Conservation (phyloP, 495 filamentous ascomycete genomes). For the Sordaria brevicollis region DNA sequence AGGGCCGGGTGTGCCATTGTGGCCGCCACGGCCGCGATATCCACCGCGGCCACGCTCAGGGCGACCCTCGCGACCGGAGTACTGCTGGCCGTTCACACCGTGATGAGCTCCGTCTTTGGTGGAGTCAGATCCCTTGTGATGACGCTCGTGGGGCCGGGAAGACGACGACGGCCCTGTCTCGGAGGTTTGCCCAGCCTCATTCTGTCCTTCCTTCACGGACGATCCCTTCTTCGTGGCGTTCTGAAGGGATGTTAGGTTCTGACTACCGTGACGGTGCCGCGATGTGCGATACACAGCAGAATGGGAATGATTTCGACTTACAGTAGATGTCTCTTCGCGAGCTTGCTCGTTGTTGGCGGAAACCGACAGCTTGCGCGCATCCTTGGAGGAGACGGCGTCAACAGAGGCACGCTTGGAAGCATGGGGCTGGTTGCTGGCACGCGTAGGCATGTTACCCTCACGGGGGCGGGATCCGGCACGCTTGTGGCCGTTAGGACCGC, state of each 20-base stretch:
- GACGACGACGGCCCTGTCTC: slow-evolving; percentile 7
- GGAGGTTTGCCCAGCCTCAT: slow-evolving; percentile 10
- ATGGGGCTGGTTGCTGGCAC: slow-evolving; percentile 13
- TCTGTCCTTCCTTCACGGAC: slow-evolving; percentile 12
- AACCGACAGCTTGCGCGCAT: slow-evolving; percentile 31
- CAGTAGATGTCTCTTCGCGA: slow-evolving; percentile 19
- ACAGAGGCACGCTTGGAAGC: slow-evolving; percentile 36
- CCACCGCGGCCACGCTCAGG: slow-evolving; percentile 30
- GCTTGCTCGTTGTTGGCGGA: slow-evolving; percentile 26
- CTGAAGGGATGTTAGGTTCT: slow-evolving; percentile 3
- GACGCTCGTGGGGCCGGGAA: slow-evolving; percentile 11
- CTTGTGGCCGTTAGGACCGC: slow-evolving; percentile 6
- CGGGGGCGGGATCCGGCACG: slow-evolving; percentile 6
- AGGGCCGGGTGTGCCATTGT: slow-evolving; percentile 5
- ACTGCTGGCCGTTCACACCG: slow-evolving; percentile 15
- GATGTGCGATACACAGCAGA: neutral
- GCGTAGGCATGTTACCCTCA: slow-evolving; percentile 15
- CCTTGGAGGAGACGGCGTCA: slow-evolving; percentile 30
- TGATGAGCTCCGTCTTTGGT: slow-evolving; percentile 14
- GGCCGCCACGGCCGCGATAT: slow-evolving; percentile 28
- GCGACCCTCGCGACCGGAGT: slow-evolving; percentile 23
- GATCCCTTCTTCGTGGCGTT: slow-evolving; percentile 10
- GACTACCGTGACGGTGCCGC: neutral
- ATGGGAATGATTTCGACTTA: slow-evolving; percentile 10
- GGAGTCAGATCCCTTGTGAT: slow-evolving; percentile 8